Base-by-base conservation (phyloP, 768 basidiomycete genomes). In the Lentinula raphanica region DNA sequence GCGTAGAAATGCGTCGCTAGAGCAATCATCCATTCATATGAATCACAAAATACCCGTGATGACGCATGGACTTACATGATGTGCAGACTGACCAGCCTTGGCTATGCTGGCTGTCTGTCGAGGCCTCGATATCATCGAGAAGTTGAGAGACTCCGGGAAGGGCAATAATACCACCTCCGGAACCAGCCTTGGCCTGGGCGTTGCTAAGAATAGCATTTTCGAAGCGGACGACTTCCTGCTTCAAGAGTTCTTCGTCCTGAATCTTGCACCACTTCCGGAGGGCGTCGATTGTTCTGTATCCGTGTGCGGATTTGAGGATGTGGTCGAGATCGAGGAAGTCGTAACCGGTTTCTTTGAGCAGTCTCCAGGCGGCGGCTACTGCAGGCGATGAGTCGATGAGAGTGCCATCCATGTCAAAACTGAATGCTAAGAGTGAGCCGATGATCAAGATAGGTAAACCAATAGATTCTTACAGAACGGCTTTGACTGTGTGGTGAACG, bases 1-100 rank as follows among this genome's bases (percentile, higher is more conserved):
- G 85, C 85, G 66, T 88, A 87, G 27, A 59, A 65, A 31, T 68
- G 70, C 6, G 85, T 86, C 0, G 87, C 85, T 68, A 75, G 17
- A 25, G 25, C n/a, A 31, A 28, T 38, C 44, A 15, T 28, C n/a
- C n/a, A n/a, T 39, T 29, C 3, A 49, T 11, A 39, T 27, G n/a
- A n/a, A 2, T 5, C n/a, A 8, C 9, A 9, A 12, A 28, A 25
- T 7, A 11, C 9, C 19, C 23, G n/a, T 2, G 19, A 3, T 7
- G 25, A 48, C 9, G 12, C 3, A 15, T 7, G 21, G 13, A 25
- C 46, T 57, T n/a, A 58, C 61, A 49, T 21, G 65, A 62, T 32
- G 48, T 64, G 49, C 60, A 61, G 35, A 61, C 58, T 5, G 55
- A 51, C 60, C 60, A 61, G 13, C 58, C 60, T 49, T 58, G 57